Evolutionary conservation across 106 monocot species (phyloP), one percentile per base, ranked within the genome.

Genomic region (Dioscorea alata): DNA sequence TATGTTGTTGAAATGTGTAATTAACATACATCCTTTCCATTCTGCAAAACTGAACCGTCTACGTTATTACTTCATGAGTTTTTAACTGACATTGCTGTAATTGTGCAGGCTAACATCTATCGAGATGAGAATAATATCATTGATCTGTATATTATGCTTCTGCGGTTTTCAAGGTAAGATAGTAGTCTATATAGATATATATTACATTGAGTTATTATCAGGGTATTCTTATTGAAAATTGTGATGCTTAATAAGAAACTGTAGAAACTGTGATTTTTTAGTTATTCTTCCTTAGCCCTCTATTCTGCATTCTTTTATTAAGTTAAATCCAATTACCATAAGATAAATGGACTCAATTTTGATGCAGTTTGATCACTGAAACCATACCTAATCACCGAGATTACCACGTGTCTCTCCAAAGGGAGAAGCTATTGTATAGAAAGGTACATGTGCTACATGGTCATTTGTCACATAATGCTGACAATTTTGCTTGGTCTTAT

Each of bases 71-170:
- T 42, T 42, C 42, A 42, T 6, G 42, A 42, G 42, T 54, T 23
- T 8, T n/a, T 59, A 13, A 69, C 61, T 62, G 35, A 16, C 32
- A 61, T 24, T 61, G 28, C 14, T 52, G 65, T 13, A 3, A 21
- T 54, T 60, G 0, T 80, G 66, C 79, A 99, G 97, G 97, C 92
- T 71, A 78, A 85, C 33, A 87, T 92, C 31, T 90, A 92, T 71
- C 82, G 92, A 2, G 71, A 66, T 63, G 97, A 99, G 77, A 90
- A 87, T 32, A 99, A 99, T 69, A 78, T 81, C 57, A 81, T 99
- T 33, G 92, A 99, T 77, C 74, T 99, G 23, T 99, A 85, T 79
- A 79, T 90, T 57, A 87, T 99, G 81, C 92, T 99, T 48, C 64
- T 99, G 49, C 77, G 97, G 15, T 93, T 87, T 90, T 92, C 89